Base-by-base conservation (phyloP, 2,329 filamentous ascomycete genomes). In the Laburnicola sp. region DNA sequence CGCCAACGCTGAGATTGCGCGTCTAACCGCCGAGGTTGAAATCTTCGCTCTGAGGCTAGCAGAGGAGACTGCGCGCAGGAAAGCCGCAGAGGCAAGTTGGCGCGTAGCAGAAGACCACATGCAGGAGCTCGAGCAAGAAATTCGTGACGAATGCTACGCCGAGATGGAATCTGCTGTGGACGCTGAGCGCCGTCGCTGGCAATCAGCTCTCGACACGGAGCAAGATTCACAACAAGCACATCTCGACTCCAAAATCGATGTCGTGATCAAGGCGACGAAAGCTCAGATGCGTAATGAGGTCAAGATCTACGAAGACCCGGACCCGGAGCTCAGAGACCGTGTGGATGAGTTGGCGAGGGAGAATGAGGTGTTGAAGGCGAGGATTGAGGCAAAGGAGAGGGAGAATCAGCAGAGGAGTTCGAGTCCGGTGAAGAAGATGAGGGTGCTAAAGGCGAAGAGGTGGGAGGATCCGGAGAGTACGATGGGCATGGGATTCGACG, bases 81-180 rank as follows among this genome's bases (percentile, higher is more conserved):
- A 84, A 42, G 83, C 89, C 31, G 85, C 87, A 2, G 91, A 97
- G 66, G 81, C 86, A 1, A 86, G 86, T 57, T 82, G 93, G 56
- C 78, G 85, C 32, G 85, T 84, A 3, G 85, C 82, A 1, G 82
- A 85, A 65, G 78, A 80, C 45, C 78, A 77, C 60, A 80, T 89
- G 74, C 83, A 89, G 37, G 85, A 89, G 73, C 81, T 96, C 9
- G 94, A 99, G 69, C 86, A 89, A 61, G 86, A 87, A 4, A 84
- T 97, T 27, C 86, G 94, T 22, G 93, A 97, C 65, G 93, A 97
- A 60, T 93, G 92, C 62, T 92, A 86, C 60, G 80, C 77, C 2
- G 94, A 97, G 66, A 95, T 96, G 77, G 94, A 99, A 66, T 78
- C 82, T 52, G 83, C 85, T 8, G 80, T 97, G 40, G 82, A 85